Evolutionary conservation across 257 asterid species (phyloP).

Genomic region (Solanum ahanhuiri): DNA sequence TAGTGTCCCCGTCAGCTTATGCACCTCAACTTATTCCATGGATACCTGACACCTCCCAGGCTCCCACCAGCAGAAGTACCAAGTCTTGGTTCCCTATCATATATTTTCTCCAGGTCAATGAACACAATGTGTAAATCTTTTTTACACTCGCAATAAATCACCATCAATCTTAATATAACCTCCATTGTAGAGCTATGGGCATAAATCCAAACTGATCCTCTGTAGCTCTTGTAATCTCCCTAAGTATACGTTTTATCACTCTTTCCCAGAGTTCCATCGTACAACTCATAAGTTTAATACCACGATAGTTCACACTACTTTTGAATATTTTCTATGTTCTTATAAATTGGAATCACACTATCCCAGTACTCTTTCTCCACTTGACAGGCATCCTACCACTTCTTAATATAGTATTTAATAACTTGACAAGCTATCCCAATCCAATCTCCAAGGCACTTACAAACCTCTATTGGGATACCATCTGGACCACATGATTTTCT

Average conservation of each 20-base stretch:
- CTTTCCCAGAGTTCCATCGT: neutral
- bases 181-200: neutral
- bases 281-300: neutral
- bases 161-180: neutral
- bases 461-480: neutral
- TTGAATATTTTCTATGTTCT: neutral
- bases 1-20: too few species aligned
- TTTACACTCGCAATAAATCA: neutral
- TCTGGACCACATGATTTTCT: neutral
- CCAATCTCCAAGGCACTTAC: neutral
- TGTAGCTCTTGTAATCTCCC: neutral
- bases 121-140: neutral
- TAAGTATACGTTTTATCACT: neutral
- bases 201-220: neutral
- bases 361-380: neutral
- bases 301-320: neutral
- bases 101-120: neutral
- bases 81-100: neutral
- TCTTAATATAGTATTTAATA: neutral
- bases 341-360: neutral
- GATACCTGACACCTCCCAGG: neutral
- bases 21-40: neutral
- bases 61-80: neutral
- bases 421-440: neutral
- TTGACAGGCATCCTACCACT: neutral